Evolutionary conservation across 805 yeast genomes (phyloP), one percentile per base, ranked within the genome.

Genomic region (Metschnikowia cubensis): DNA sequence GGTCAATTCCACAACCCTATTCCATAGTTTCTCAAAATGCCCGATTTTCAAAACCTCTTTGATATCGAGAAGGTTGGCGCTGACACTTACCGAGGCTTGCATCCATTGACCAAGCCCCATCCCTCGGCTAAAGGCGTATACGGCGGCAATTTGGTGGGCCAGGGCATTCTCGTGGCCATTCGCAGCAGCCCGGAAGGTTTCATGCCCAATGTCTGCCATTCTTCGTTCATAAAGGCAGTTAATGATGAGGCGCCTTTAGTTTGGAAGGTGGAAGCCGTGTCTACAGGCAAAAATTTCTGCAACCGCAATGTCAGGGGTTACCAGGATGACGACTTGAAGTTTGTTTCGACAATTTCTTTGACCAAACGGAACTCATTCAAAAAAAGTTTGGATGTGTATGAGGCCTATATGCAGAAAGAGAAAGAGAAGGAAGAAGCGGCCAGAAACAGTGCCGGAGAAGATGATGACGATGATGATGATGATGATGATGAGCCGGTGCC

Each of bases 201-300:
- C 54, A 63, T 63, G n/a, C 77, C 77, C 2, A 74, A 72, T 46
- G 71, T 75, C 1, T 57, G 72, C 35, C 76, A 73, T 51, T 67
- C 71, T 17, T 70, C 67, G 50, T 72, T 73, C 50, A 64, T 71
- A 21, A 68, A 69, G 50, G 71, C 73, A 11, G 74, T 70, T n/a
- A 62, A 59, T 47, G 75, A 68, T 48, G 44, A 54, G 14, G 45
- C 37, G 1, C 63, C 64, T 1, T 64, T 73, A 47, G 58, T 58
- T 36, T 70, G 65, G 57, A 59, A 62, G 33, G 73, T 71, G 10
- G 74, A 70, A 45, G 61, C 61, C 31, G 50, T 67, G n/a, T 65
- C 63, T 49, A 65, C 66, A 32, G 75, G 75, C 5, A 65, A 64
- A 41, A 62, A 61, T 35, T 73, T 70, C 56, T 68, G 70, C 40